These are phyloP conservation scores for Ligustrum vulgare DNA, from an alignment of 257 asterid genomes.

Conservation along the genomic window DNA sequence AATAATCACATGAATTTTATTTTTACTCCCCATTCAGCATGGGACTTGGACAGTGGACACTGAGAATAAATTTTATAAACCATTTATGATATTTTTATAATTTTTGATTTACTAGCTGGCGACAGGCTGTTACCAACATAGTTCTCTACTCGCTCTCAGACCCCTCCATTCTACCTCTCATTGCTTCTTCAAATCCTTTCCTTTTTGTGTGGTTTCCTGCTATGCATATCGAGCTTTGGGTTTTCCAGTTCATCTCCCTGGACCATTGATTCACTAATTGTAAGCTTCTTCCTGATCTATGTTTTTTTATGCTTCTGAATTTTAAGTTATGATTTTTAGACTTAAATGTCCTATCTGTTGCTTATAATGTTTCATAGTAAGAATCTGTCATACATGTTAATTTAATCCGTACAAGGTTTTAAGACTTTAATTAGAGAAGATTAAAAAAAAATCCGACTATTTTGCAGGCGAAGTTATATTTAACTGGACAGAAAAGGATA, in stretches of 20 bases:
- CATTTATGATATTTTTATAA: no score
- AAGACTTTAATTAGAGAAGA: neutral
- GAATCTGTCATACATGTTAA: neutral
- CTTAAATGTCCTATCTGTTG: neutral
- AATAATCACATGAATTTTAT: no score
- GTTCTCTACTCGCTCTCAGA: constrained; percentile 34
- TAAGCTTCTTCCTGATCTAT: constrained; percentile 39
- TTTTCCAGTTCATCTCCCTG: constrained; percentile 24
- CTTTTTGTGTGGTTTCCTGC: constrained; percentile 38
- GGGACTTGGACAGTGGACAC: no score
- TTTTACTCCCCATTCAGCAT: no score
- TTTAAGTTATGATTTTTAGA: no score
- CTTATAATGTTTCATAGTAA: neutral
- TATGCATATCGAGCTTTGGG: constrained; percentile 18
- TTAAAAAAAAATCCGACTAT: no score
- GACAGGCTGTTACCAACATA: constrained; percentile 91
- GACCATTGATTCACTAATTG: constrained; percentile 42
- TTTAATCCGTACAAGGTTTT: neutral
- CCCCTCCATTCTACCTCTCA: constrained; percentile 33
- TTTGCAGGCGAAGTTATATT: neutral
- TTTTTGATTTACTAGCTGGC: constrained; percentile 66
- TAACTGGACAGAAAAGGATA: neutral
- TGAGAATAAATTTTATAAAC: no score
- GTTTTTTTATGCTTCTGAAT: neutral
- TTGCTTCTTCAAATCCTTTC: constrained; percentile 18